phyloP scores from a whole-genome alignment of 495 filamentous ascomycete species.

The Bryoglossum gracile region DNA sequence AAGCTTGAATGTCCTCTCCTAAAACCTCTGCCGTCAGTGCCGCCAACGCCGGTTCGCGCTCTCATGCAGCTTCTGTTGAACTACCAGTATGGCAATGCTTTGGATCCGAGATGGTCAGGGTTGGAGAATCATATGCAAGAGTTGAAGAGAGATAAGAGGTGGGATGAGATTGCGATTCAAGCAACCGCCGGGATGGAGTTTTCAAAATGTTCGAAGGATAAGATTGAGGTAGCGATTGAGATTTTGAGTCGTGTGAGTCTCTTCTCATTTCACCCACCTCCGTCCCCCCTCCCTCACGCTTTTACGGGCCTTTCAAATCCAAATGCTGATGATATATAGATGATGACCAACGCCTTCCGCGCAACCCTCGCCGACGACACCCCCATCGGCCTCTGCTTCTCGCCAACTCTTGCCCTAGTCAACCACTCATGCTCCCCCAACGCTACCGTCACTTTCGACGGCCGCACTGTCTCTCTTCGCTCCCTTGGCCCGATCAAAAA shows the following conservation, averaged over 20 bases:
- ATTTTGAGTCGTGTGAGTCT: constrained; percentile 33
- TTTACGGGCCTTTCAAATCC: too few relatives aligned
- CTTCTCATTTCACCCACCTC: neutral
- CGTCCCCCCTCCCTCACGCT: too few relatives aligned
- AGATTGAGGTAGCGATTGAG: constrained; percentile 29
- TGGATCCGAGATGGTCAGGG: constrained; percentile 6
- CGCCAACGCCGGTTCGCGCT: constrained; percentile 42
- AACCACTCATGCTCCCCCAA: constrained; percentile 51
- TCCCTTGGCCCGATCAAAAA: constrained; percentile 33
- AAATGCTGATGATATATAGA: constrained; percentile 10
- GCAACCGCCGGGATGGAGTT: constrained; percentile 36
- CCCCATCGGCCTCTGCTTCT: constrained; percentile 27
- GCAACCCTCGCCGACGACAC: constrained; percentile 11
- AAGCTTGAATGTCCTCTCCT: constrained; percentile 43
- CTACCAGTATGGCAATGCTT: neutral
- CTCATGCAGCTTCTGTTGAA: constrained; percentile 36
- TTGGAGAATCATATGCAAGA: constrained; percentile 15
- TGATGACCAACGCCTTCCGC: constrained; percentile 23
- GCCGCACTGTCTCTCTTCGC: constrained; percentile 34
- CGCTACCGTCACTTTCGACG: constrained; percentile 39
- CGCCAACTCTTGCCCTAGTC: constrained; percentile 38
- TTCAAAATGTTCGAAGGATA: constrained; percentile 23
- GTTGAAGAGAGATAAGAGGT: constrained; percentile 19
- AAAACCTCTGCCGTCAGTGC: constrained; percentile 7
- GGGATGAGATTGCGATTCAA: constrained; percentile 39